A percentile compares a stretch with the other conserved stretches of the same genome.
These are phyloP conservation scores for Diaporthe longicolla DNA, from an alignment of 2,329 filamentous ascomycete genomes.

Conservation along the genomic window DNA sequence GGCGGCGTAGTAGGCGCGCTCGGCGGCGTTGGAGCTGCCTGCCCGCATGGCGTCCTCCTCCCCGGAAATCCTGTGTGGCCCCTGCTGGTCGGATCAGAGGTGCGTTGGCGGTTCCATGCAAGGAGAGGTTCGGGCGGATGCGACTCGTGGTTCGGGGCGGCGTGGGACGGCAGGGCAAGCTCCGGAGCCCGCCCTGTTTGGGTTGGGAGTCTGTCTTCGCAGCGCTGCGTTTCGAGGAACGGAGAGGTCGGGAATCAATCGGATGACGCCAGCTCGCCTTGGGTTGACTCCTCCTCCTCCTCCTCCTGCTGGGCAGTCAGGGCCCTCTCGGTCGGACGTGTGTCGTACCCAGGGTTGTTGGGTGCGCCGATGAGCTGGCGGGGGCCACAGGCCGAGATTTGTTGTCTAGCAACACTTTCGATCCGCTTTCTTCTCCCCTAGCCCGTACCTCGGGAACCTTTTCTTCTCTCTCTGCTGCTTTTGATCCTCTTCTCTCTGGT, in stretches of 20 bases:
- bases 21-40: constrained; percentile 50
- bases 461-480: not conserved
- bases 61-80: constrained; percentile 31
- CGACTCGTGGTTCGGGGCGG: constrained; percentile 11
- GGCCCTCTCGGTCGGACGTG: constrained; percentile 20
- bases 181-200: constrained; percentile 26
- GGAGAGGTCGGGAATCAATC: not conserved
- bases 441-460: not conserved
- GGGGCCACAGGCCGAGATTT: not conserved
- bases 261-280: constrained; percentile 4
- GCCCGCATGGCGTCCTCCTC: constrained; percentile 52
- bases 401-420: not conserved
- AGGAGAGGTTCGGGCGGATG: not conserved
- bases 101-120: constrained; percentile 26
- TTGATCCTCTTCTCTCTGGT: not conserved
- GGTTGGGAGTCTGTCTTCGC: not conserved
- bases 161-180: constrained; percentile 37
- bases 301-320: constrained; percentile 2
- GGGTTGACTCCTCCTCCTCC: no score
- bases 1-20: constrained; percentile 60
- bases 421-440: not conserved
- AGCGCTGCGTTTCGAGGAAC: no score
- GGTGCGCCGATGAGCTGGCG: constrained; percentile 23
- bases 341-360: constrained; percentile 27
- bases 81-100: constrained; percentile 33